phyloP scores from a whole-genome alignment of 1,284 basidiomycete genomes.

The Cystobasidium pallidum region DNA sequence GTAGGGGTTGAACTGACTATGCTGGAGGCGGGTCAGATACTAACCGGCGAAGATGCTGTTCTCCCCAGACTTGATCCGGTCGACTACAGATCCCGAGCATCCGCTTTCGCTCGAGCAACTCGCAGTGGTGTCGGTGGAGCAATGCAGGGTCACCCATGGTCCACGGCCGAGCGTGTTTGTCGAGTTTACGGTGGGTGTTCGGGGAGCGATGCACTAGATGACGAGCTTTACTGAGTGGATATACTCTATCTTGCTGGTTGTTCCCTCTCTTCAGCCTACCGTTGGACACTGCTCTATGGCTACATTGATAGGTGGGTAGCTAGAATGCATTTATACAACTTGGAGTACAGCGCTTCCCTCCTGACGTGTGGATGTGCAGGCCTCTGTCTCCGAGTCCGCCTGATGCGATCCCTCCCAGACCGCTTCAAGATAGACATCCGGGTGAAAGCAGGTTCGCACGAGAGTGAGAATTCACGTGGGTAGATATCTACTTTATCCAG shows the following conservation, averaged over 20 bases:
- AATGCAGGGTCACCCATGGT: slow-evolving; percentile 75
- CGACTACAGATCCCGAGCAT: slow-evolving; percentile 95
- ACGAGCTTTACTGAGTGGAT: background rate
- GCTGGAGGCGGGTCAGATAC: background rate
- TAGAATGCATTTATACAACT: background rate
- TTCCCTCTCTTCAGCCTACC: slow-evolving; percentile 71
- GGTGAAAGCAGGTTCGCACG: slow-evolving; percentile 92
- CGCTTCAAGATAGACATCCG: slow-evolving; percentile 94
- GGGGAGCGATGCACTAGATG: background rate
- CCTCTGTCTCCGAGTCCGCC: slow-evolving; percentile 85
- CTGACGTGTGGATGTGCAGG: no score
- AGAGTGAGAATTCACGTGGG: slow-evolving; percentile 82
- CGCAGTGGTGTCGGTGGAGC: slow-evolving; percentile 86
- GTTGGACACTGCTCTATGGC: slow-evolving; percentile 87
- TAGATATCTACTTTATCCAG: no score
- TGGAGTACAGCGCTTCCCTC: no score
- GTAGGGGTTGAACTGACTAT: slow-evolving; percentile 56
- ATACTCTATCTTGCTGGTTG: no score
- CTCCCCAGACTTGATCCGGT: slow-evolving; percentile 71
- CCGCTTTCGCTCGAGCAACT: slow-evolving; percentile 94
- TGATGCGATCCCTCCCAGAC: slow-evolving; percentile 84
- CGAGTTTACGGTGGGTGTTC: slow-evolving; percentile 63
- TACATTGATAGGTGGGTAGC: slow-evolving; percentile 82
- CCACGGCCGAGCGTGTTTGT: slow-evolving; percentile 67
- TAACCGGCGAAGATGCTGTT: background rate